Base-by-base conservation (phyloP, 176 grass and related monocot genomes). In the Oropetium thomaeum region DNA sequence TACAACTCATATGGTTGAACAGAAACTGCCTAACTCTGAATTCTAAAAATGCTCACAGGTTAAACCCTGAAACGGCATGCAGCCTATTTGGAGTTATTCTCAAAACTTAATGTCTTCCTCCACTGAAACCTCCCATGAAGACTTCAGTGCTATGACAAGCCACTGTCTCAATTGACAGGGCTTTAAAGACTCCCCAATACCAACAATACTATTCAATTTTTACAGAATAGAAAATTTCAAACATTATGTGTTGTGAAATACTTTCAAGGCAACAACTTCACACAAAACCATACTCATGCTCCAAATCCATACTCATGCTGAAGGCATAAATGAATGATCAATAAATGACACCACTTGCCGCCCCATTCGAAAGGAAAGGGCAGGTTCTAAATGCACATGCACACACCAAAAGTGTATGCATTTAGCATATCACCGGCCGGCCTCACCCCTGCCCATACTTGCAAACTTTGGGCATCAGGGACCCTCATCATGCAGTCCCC, bases 361-460 rank as follows among this genome's bases (percentile, higher is more conserved):
- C 51, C 67, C 76, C 70, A 69, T 61, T 42, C 26, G 27, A 71
- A 38, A 49, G 51, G 29, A 31, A 37, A 70, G 41, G 49, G 22
- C 61, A 30, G 3, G 33, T 22, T 60, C 33, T 67, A 48, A 82
- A 87, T 72, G 76, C 62, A 3, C 31, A 87, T 72, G 76, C 62
- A 3, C 31, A 40, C 19, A 14, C 57, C 51, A 19, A 51, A 85
- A 66, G 75, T 7, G 40, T 30, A 40, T 16, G 32, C 37, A 72
- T 82, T 22, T 75, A 38, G 67, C 45, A 49, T 37, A 41, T 26
- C 17, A 16, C 7, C 22, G 9, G 8, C 5, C 39, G 8, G 58
- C 59, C 45, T 23, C 11, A 19, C n/a, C 31, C 44, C 26, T 23
- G 51, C 10, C 41, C 38, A 67, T 58, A 1, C 28, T 26, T 48